Conservation (phyloP, 768 basidiomycete species). For the Brasilioporus rufonigricans region DNA sequence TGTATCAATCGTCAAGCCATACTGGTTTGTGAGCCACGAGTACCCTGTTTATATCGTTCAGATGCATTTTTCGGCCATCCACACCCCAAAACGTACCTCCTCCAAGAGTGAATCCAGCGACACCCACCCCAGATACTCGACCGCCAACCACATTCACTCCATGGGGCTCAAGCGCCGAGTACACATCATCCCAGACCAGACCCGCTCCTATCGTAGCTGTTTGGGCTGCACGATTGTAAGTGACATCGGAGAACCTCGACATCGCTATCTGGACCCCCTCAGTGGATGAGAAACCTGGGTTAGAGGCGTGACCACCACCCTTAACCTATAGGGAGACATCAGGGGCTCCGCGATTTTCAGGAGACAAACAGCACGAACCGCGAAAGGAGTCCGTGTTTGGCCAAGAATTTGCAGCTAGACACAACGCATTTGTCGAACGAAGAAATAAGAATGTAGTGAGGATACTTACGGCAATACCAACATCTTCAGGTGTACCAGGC, state of each 20-base stretch:
- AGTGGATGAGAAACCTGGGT: too few species aligned
- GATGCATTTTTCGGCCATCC: background rate
- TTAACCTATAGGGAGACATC: constrained; percentile 47
- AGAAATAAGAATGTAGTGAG: too few species aligned
- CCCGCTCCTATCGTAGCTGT: too few species aligned
- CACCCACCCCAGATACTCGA: constrained; percentile 45
- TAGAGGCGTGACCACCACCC: constrained; percentile 55
- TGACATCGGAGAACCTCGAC: constrained; percentile 42
- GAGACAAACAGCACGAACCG: constrained; percentile 6
- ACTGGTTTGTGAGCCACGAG: constrained; percentile 56
- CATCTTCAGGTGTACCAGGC: too few species aligned
- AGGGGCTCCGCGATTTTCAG: too few species aligned
- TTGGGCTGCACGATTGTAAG: constrained; percentile 37
- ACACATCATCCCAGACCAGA: constrained; percentile 70
- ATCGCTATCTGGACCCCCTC: too few species aligned
- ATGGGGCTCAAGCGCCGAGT: constrained; percentile 43
- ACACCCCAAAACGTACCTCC: too few species aligned
- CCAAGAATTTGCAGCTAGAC: constrained; percentile 33
- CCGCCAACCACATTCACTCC: constrained; percentile 56
- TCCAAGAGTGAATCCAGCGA: constrained; percentile 51
- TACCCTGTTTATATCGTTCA: constrained; percentile 8
- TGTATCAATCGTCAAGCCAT: constrained; percentile 57
- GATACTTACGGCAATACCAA: too few species aligned
- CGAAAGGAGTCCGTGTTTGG: constrained; percentile 43
- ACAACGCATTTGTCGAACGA: background rate